Evolutionary conservation across 169 alveolate genomes (phyloP), one percentile per base, ranked within the genome.

Genomic region (Cryptosporidium viatorum): DNA sequence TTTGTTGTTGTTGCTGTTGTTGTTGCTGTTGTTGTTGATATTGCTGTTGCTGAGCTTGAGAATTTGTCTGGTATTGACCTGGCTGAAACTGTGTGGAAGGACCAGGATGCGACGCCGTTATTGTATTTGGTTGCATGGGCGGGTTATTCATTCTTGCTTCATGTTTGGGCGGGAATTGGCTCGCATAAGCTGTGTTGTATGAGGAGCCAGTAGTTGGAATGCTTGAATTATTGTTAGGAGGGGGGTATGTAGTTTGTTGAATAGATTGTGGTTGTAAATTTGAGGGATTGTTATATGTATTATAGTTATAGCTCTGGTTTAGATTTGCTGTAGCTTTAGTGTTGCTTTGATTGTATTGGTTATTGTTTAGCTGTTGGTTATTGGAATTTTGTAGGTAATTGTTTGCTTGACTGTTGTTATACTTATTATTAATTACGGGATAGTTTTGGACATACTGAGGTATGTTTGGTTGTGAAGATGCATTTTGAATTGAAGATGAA

Each of bases 361-460:
- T 65, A 65, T 65, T 29, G 71, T 65, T 65, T 2, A n/a, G n/a
- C 14, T 48, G 55, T 16, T 35, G 50, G 29, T 37, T 65, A 37
- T 37, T 35, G 5, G 51, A 0, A 37, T 37, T 31, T 31, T 65
- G 43, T n/a, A 35, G 12, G 71, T 35, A 35, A 33, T 65, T 65
- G 23, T 33, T 33, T 12, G 62, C 12, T 65, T 69, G 84, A 45
- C 84, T 10, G 41, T 23, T 69, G 14, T 59, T 33, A 69, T 69
- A 45, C 21, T 26, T 69, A 23, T 45, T 39, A 18, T 41, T 69
- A 45, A 43, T 69, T 39, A 43, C 41, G 33, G 65, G n/a, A 43
- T 43, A 23, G 21, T 29, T 69, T 37, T 43, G 84, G 39, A 26
- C 62, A 59, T 71, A 71, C 70, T 71, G 52, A 55, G 41, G n/a